phyloP scores from a whole-genome alignment of 768 basidiomycete genomes.

The Hygrophorus russula region DNA sequence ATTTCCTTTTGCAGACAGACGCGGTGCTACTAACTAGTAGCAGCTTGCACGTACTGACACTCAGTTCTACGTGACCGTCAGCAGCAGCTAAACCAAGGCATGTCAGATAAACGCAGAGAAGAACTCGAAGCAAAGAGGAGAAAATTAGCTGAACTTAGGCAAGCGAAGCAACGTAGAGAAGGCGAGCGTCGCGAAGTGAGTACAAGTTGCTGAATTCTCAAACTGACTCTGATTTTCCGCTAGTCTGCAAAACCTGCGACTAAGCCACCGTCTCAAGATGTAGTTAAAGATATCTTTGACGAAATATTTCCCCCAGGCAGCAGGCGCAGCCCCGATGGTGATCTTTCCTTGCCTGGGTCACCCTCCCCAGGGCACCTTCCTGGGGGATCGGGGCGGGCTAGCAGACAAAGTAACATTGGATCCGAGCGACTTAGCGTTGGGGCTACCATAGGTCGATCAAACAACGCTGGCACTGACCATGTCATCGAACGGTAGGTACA shows the following conservation, averaged over 20 bases:
- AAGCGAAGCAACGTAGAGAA: constrained; percentile 63
- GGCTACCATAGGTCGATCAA: constrained; percentile 33
- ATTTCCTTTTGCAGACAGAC: neutral
- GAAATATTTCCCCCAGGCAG: constrained; percentile 39
- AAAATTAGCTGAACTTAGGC: constrained; percentile 76
- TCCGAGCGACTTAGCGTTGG: constrained; percentile 32
- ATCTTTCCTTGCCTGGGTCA: constrained; percentile 60
- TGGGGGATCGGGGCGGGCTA: constrained; percentile 47
- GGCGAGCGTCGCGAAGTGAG: constrained; percentile 27
- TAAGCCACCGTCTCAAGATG: constrained; percentile 30
- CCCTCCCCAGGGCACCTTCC: constrained; percentile 39
- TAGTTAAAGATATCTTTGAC: constrained; percentile 66
- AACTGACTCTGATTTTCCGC: neutral
- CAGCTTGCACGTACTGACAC: no score
- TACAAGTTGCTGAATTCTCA: neutral
- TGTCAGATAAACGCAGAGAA: constrained; percentile 61
- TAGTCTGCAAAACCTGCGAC: constrained; percentile 28
- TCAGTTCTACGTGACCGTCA: neutral
- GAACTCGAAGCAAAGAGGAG: constrained; percentile 88
- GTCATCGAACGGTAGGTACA: constrained; percentile 53
- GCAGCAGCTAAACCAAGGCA: no score
- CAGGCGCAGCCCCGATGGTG: constrained; percentile 38
- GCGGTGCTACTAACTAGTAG: no score
- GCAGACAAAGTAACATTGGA: constrained; percentile 56
- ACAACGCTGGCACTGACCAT: constrained; percentile 52